Percentiles rank a stretch among this genome's conserved stretches.
Conservation (phyloP, 345 rosid species). For the Aquilaria sinensis region DNA sequence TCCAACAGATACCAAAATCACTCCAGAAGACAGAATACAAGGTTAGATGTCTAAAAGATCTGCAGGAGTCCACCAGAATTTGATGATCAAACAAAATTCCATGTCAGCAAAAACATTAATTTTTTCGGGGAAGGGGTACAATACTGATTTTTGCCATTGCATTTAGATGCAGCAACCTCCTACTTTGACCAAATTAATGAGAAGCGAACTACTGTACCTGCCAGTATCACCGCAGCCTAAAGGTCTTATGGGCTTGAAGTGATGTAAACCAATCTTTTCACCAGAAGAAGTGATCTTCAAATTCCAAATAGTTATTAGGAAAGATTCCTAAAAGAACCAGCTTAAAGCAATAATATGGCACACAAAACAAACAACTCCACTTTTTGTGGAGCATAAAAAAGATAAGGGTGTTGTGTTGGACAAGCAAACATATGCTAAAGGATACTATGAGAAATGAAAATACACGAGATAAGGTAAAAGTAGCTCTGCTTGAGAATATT, state of each 20-base stretch:
- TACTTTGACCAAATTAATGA: not conserved
- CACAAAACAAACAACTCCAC: too few relatives aligned
- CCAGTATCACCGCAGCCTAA: slow-evolving; percentile 98
- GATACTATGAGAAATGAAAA: too few relatives aligned
- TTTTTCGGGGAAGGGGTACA: not conserved
- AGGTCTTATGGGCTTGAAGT: slow-evolving; percentile 93
- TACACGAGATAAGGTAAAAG: too few relatives aligned
- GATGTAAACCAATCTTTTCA: slow-evolving; percentile 68
- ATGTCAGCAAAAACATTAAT: not conserved
- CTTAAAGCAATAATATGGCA: too few relatives aligned
- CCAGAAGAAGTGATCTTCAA: slow-evolving; percentile 64
- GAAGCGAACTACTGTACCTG: slow-evolving; percentile 41
- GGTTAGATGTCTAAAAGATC: not conserved
- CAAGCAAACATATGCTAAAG: too few relatives aligned
- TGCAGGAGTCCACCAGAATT: not conserved
- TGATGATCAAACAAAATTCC: too few relatives aligned
- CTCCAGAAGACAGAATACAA: not conserved
- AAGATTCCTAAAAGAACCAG: not conserved
- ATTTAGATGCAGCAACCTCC: not conserved
- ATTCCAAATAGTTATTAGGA: slow-evolving; percentile 1
- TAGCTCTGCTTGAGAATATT: too few relatives aligned
- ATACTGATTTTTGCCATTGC: not conserved
- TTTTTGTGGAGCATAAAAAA: too few relatives aligned
- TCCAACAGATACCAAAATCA: too few relatives aligned
- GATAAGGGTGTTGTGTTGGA: too few relatives aligned